Base-by-base conservation (phyloP, 371 early-diverging fungal genomes). In the Choanephora cucurbitarum region DNA sequence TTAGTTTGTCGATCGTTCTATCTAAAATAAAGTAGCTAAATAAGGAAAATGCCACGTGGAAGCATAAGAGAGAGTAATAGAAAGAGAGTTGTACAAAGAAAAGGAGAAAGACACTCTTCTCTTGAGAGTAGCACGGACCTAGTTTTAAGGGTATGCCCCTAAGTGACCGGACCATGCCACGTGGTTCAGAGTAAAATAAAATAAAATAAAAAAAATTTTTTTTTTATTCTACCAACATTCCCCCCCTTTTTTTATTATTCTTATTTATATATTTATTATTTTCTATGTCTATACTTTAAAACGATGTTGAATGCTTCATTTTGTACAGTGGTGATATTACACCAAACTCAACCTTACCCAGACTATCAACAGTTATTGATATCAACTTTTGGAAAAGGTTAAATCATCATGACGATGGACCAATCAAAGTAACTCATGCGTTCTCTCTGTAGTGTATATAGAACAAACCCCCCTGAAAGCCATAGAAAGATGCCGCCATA, bases 341-440 rank as follows among this genome's bases (percentile, higher is more conserved):
- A 60, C 44, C 61, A 60, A 42, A 22, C 11, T 19, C 48, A 50
- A 23, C 47, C 17, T 56, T 19, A 42, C 23, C 58, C 44, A 48
- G 59, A 55, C 8, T 45, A 69, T 42, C 51, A 53, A 18, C 24
- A 46, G 28, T 46, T 56, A 49, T 42, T 68, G 33, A 49, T 51
- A 15, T 59, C 62, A 18, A 51, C 60, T 6, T 69, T 69, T 64
- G 58, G 57, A 19, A 55, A 66, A 59, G 73, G 70, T 73, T 64
- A 23, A 24, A 14, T 40, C 2, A n/a, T n/a, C n/a, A n/a, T n/a
- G n/a, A n/a, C n/a, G n/a, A n/a, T n/a, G n/a, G n/a, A n/a, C n/a
- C n/a, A n/a, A n/a, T n/a, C n/a, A n/a, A n/a, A n/a, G n/a, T n/a
- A n/a, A n/a, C n/a, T n/a, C n/a, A n/a, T n/a, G n/a, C n/a, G n/a